Base-by-base conservation (phyloP, 2,329 filamentous ascomycete genomes). In the Cladosporium cucumerinum region DNA sequence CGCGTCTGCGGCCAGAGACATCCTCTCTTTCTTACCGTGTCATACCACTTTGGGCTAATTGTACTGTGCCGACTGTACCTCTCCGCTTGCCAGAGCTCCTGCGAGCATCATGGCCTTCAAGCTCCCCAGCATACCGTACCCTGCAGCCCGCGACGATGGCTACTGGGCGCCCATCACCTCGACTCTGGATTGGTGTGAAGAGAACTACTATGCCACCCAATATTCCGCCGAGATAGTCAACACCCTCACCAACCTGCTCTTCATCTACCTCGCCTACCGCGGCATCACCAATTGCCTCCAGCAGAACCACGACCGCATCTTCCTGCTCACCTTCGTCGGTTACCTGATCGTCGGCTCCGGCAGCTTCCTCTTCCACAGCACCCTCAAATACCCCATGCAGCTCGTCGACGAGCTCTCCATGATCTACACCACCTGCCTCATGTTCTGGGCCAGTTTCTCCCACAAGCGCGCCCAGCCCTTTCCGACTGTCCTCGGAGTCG, bases 161-260 rank as follows among this genome's bases (percentile, higher is more conserved):
- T 75, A 74, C 74, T 92, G 89, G 89, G 85, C 83, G 6, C 86
- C 88, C 25, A 86, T 89, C 64, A 92, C 89, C 1, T 87, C 87
- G 10, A 92, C 89, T 0, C 73, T 92, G 52, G 91, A 93, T 75
- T 93, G 90, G 85, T 93, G 90, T 74, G 90, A 93, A 82, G 90
- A 92, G 86, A 90, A 92, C 69, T 90, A 90, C 78, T 89, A 89
- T 80, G 86, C 89, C 43, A 93, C 89, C 4, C 82, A 85, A 51
- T 93, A 93, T 74, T 85, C 87, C 54, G 91, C 91, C 39, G 91
- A 93, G 74, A 87, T 93, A 54, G 85, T 92, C 74, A 94, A 89
- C 74, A 91, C 91, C 3, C 72, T 93, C 34, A 97, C 92, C 36
- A 97, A 97, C 76, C 76, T 90, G 3, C 80, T 95, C 26, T 97